phyloP scores from a whole-genome alignment of 208 protist genomes.

The Trypanosomatidae sp. region DNA sequence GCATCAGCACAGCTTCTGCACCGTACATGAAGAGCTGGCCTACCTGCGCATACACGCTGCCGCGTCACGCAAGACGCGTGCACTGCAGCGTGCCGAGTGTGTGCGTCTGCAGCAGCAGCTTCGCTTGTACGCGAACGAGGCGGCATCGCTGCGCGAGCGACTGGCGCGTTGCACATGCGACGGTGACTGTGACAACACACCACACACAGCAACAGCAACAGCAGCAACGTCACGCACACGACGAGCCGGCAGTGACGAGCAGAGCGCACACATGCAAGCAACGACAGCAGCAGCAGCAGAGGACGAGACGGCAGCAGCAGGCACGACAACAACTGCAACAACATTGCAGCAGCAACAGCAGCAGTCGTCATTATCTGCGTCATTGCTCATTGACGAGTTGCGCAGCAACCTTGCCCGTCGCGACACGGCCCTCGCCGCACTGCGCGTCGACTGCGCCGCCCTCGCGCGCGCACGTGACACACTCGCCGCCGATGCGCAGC shows the following conservation, averaged over 20 bases:
- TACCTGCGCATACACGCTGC: constrained; percentile 51
- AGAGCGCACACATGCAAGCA: too few species aligned
- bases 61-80: constrained; percentile 29
- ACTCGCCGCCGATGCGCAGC: background rate
- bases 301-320: too few species aligned
- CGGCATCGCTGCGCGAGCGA: constrained; percentile 7
- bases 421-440: constrained; percentile 29
- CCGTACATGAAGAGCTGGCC: constrained; percentile 45
- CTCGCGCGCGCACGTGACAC: background rate
- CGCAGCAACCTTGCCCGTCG: constrained; percentile 57
- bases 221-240: too few species aligned
- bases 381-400: constrained; percentile 39
- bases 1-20: constrained; percentile 38
- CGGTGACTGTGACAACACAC: too few species aligned
- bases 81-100: constrained; percentile 34
- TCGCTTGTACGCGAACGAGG: constrained; percentile 15
- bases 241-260: too few species aligned
- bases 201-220: too few species aligned
- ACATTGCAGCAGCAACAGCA: too few species aligned
- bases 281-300: too few species aligned
- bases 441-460: background rate
- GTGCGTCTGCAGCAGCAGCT: constrained; percentile 24
- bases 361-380: too few species aligned
- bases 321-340: too few species aligned
- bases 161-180: too few species aligned